Conservation (phyloP, 495 filamentous ascomycete genomes). For the Talaromyces borbonicus region DNA sequence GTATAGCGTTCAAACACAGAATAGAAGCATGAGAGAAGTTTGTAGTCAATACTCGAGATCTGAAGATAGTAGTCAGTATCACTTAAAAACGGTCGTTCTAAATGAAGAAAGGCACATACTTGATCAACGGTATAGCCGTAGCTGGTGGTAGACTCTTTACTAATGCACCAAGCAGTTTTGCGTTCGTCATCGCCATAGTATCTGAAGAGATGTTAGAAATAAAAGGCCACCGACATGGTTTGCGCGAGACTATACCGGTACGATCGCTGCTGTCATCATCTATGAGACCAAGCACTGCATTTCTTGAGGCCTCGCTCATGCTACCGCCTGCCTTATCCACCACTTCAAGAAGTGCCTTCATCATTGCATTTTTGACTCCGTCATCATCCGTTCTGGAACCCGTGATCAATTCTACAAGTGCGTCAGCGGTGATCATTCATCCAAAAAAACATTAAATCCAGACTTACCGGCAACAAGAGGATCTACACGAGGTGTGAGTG, state of each 20-base stretch:
- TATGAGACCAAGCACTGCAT: constrained; percentile 72
- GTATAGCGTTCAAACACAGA: constrained; percentile 77
- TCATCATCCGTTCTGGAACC: constrained; percentile 83
- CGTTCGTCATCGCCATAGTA: constrained; percentile 75
- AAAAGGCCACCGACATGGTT: neutral
- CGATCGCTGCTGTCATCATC: constrained; percentile 70
- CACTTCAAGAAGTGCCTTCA: constrained; percentile 93
- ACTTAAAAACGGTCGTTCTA: neutral
- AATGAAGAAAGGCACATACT: constrained; percentile 30
- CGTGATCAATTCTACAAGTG: constrained; percentile 73
- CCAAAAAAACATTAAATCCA: too few relatives aligned
- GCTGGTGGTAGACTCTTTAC: constrained; percentile 70
- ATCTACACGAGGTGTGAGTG: constrained; percentile 89
- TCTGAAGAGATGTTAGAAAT: constrained; percentile 29
- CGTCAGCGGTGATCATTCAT: neutral
- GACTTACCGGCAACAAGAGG: constrained; percentile 66
- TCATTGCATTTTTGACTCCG: constrained; percentile 91
- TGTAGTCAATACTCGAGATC: constrained; percentile 62
- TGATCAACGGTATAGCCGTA: constrained; percentile 58
- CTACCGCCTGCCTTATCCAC: constrained; percentile 87
- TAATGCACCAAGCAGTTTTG: constrained; percentile 77
- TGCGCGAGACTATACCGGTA: constrained; percentile 38
- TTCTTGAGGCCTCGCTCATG: constrained; percentile 84
- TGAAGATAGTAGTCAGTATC: constrained; percentile 11
- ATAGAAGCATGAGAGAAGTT: constrained; percentile 60